Base-by-base conservation (phyloP, 2,329 filamentous ascomycete genomes). In the Hypoxylon sp. region DNA sequence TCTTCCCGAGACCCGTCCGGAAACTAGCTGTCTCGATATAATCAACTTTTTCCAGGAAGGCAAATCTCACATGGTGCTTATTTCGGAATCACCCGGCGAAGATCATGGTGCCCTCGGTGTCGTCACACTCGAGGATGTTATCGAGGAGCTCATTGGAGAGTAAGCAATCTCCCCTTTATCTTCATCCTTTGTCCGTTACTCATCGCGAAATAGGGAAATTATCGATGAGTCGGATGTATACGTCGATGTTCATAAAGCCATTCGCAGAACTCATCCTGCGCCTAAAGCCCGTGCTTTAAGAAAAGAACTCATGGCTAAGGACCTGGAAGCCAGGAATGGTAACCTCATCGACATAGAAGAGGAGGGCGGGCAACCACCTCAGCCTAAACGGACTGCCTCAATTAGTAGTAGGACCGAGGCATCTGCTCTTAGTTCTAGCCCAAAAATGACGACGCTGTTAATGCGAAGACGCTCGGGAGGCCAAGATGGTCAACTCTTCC, bases 1-100 rank as follows among this genome's bases (percentile, higher is more conserved):
- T 0, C 88, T 99, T 6, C 96, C 97, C 1, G 96, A 99, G 80
- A 99, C 96, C 0, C 89, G 93, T 8, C 93, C 96, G 0, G 93
- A 98, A 78, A 99, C 96, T 0, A 98, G 94, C 82, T 99, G 96
- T 79, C 82, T 99, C 62, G 96, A 99, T 79, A 98, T 99, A 75
- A 93, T 99, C 82, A 99, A 99, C 82, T 99, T 98, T 81, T 99
- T 99, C 84, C 96, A 99, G 80, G 96, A 99, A 83, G 96, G 96
- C 75, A 99, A 99, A 80, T 97, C 94, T 1, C 96, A 99, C 80
- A 97, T 99, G 94, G 95, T 98, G 0, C 85, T 99, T 29, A 96
- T 98, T 7, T 98, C 95, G 0, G 93, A 97, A 75, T 86, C 81
- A 32, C 96, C 96, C 0, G 94, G 95, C n/a, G 93, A 97, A 72